Base-by-base conservation (phyloP, 2,329 filamentous ascomycete genomes). In the Stagonosporopsis rhizophila region DNA sequence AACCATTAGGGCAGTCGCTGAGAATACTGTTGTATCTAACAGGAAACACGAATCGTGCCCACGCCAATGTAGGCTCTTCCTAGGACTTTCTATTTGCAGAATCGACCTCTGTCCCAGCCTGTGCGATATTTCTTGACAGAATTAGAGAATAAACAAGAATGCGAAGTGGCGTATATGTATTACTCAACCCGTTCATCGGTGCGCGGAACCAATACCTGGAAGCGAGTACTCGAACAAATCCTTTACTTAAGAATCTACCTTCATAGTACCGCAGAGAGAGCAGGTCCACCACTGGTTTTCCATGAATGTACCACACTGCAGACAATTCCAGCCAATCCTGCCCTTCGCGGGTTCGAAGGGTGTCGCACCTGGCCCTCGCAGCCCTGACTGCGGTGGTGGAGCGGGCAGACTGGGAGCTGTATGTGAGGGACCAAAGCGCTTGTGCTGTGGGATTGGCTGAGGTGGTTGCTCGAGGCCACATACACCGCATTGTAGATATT, bases 241-340 rank as follows among this genome's bases (percentile, higher is more conserved):
- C 3, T n/a, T 4, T 40, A 20, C 35, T 51, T 37, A 46, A 28
- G 71, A 74, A 19, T 74, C 70, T 6, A 64, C 46, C 58, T 87
- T 88, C 83, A 88, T 84, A 8, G 72, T 77, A 45, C 85, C 85
- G 69, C 86, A 88, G 11, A 77, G 77, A 14, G 82, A 81, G 63
- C 86, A 88, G 4, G 84, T 87, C 85, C 85, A 88, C 85, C 85
- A 88, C 63, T 85, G 75, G 19, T 79, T 80, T 69, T 88, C 86
- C 84, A 87, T 88, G 57, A 86, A 88, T 0, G 81, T 80, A 6
- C 84, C 83, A 58, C 86, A 89, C 6, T 76, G 73, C 47, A 77
- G 65, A 68, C 86, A 89, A 50, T 81, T 77, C 86, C 86, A 88
- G 1, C 85, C 85, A 19, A 86, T 65, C 2, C 82, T 80, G 41